These are phyloP conservation scores for Pleurozium schreberi DNA, from an alignment of 225 moss, liverwort and hornwort species.

Conservation along the genomic window DNA sequence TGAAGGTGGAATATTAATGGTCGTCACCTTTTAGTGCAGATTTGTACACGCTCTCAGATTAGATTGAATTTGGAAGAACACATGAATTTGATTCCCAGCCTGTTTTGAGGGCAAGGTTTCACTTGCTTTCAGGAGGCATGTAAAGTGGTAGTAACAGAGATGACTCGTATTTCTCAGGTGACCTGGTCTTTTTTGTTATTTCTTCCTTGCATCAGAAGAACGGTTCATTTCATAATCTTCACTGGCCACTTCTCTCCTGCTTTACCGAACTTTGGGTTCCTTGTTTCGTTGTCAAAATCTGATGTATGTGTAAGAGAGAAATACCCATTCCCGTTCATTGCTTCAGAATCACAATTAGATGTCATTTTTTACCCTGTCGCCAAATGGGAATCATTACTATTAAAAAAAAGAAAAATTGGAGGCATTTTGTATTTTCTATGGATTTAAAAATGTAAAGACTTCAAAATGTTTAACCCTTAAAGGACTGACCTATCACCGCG, in stretches of 20 bases:
- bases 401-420: background rate
- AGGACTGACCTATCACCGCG: too few relatives aligned
- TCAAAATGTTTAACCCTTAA: background rate
- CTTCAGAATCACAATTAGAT: background rate
- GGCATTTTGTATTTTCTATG: background rate
- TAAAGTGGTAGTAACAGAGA: slow-evolving; percentile 22
- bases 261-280: background rate
- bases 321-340: background rate
- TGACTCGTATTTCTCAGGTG: slow-evolving; percentile 5
- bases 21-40: slow-evolving; percentile 6
- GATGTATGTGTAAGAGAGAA: background rate
- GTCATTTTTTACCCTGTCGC: background rate
- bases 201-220: slow-evolving; percentile 4
- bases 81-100: slow-evolving; percentile 22
- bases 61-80: slow-evolving; percentile 29
- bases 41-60: slow-evolving; percentile 20
- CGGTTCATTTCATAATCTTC: background rate
- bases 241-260: background rate
- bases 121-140: slow-evolving; percentile 18
- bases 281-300: background rate
- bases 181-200: background rate
- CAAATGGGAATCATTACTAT: background rate
- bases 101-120: background rate
- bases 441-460: background rate
- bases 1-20: background rate